Percentiles rank a stretch among this genome's conserved stretches.
These are phyloP conservation scores for Aspergillus fumigatiaffinis DNA, from an alignment of 2,329 filamentous ascomycete genomes.

Conservation along the genomic window DNA sequence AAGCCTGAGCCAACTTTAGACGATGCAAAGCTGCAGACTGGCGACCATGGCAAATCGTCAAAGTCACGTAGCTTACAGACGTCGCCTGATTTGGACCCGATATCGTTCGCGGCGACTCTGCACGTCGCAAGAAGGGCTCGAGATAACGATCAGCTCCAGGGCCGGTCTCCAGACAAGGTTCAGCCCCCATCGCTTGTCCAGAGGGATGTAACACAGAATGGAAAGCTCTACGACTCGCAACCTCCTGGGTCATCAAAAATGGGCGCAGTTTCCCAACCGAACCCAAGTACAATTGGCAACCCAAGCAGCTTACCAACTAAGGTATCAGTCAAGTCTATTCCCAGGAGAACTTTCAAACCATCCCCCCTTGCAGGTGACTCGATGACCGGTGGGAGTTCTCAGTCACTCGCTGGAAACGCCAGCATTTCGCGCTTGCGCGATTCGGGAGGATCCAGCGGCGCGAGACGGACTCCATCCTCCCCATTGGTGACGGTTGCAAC, in stretches of 20 bases:
- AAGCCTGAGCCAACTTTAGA: not conserved
- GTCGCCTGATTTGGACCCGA: constrained; percentile 21
- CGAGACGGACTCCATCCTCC: not conserved
- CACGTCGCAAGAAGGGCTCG: constrained; percentile 16
- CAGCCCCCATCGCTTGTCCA: not conserved
- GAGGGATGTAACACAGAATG: constrained; percentile 1
- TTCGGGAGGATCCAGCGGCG: not conserved
- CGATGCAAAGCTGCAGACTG: not conserved
- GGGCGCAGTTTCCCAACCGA: not conserved
- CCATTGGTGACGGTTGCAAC: not conserved
- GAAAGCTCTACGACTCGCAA: not conserved
- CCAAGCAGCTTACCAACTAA: not conserved
- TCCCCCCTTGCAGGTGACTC: not conserved
- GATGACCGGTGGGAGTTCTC: not conserved
- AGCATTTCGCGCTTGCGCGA: not conserved
- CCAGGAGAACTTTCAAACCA: not conserved
- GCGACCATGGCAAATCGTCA: not conserved
- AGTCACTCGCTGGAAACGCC: not conserved
- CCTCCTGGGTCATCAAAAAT: not conserved
- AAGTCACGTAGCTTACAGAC: not conserved
- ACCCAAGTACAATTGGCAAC: not conserved
- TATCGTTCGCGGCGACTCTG: constrained; percentile 22
- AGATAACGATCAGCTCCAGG: not conserved
- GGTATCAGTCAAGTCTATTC: not conserved
- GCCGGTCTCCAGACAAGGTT: not conserved